These are phyloP conservation scores for Ascochyta rabiei DNA, from an alignment of 2,329 filamentous ascomycete genomes.

Conservation along the genomic window DNA sequence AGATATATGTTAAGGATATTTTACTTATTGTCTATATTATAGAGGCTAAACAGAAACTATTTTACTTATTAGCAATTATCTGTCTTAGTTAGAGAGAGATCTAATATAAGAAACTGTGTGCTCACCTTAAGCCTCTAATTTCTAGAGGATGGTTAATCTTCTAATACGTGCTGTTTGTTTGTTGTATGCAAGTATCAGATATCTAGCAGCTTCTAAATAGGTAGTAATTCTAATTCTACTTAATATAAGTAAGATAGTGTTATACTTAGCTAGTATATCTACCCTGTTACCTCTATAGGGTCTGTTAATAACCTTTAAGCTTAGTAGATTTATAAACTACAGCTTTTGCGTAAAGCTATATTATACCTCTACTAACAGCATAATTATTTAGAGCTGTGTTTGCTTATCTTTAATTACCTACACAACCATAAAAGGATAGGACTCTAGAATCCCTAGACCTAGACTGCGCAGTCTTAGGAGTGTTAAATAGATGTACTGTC, in stretches of 20 bases:
- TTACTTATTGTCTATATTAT: background rate
- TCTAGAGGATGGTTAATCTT: conserved; percentile 14
- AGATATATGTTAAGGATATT: background rate
- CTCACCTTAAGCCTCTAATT: conserved; percentile 9
- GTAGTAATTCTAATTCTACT: conserved; percentile 15
- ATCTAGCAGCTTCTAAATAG: conserved; percentile 6
- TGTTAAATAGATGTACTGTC: conserved; percentile 10
- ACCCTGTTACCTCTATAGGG: conserved; percentile 2
- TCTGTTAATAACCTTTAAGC: conserved; percentile 2
- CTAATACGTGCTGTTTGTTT: conserved; percentile 14
- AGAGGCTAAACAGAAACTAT: background rate
- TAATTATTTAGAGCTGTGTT: background rate
- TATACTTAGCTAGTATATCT: conserved; percentile 1
- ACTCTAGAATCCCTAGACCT: conserved; percentile 5
- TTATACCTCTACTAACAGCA: conserved; percentile 1
- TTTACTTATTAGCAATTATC: background rate
- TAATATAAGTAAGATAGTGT: conserved; percentile 16
- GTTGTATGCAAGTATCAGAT: conserved; percentile 12
- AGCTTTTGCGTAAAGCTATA: conserved; percentile 5
- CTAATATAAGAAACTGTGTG: background rate
- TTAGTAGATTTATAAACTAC: background rate
- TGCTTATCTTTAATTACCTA: conserved; percentile 4
- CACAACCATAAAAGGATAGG: conserved; percentile 15
- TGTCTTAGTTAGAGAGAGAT: background rate
- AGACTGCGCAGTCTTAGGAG: conserved; percentile 1